Evolutionary conservation across 1,284 basidiomycete genomes (phyloP).

Genomic region (Marasmius fiardii): DNA sequence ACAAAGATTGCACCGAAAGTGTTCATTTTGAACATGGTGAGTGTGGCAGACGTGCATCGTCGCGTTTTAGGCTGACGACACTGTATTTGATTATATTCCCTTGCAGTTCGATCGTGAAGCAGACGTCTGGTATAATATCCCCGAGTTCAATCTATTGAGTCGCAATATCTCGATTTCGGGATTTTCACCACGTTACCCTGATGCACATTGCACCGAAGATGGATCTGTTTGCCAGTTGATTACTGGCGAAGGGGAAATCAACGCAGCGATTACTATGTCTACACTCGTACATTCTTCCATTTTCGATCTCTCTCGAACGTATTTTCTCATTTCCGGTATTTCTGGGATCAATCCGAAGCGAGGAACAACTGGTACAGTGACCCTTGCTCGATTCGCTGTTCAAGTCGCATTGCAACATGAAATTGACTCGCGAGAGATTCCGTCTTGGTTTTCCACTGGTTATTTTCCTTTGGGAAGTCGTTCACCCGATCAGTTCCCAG

Average conservation of each 20-base stretch:
- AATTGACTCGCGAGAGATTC: constrained; percentile 41
- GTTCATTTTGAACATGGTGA: constrained; percentile 19
- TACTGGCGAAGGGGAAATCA: constrained; percentile 37
- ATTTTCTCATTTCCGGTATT: constrained; percentile 45
- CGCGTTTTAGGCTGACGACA: no score
- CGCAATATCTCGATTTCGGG: constrained; percentile 12
- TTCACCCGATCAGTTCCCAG: constrained; percentile 29
- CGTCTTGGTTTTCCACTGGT: constrained; percentile 35
- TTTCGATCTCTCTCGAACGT: constrained; percentile 40
- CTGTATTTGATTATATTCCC: no score
- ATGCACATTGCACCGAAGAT: constrained; percentile 15
- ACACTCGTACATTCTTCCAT: constrained; percentile 30
- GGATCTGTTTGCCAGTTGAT: constrained; percentile 37
- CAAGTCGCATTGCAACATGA: constrained; percentile 42
- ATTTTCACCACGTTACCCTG: constrained; percentile 12
- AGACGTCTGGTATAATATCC: constrained; percentile 13
- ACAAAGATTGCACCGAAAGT: constrained; percentile 16
- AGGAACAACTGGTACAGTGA: constrained; percentile 39
- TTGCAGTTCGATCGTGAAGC: constrained; percentile 9
- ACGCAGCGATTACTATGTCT: constrained; percentile 37
- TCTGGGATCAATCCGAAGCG: constrained; percentile 40
- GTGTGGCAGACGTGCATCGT: no score
- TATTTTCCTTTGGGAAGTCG: constrained; percentile 36
- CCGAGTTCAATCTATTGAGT: constrained; percentile 14
- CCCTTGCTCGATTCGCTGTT: constrained; percentile 40